Conservation (phyloP, 768 basidiomycete species). For the Mycena filopes region DNA sequence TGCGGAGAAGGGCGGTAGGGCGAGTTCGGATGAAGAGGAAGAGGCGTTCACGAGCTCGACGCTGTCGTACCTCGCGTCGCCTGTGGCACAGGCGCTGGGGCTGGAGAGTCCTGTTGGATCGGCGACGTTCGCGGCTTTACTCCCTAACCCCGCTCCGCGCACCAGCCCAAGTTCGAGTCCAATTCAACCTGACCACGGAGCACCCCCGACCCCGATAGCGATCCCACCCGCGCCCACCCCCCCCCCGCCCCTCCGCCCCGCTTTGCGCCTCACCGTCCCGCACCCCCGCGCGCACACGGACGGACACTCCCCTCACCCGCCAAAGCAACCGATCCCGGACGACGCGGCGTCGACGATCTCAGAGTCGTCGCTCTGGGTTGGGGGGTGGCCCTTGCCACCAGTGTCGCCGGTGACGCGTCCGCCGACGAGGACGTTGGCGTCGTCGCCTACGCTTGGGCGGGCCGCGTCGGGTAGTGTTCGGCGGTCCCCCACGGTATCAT, state of each 20-base stretch:
- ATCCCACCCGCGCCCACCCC: conserved; percentile 16
- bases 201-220: neutral
- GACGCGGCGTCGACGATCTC: conserved; percentile 49
- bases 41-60: conserved; percentile 56
- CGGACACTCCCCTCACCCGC: conserved; percentile 29
- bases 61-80: conserved; percentile 56
- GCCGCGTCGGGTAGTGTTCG: no score
- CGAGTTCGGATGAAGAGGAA: conserved; percentile 40
- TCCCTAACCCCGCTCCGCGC: no score
- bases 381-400: conserved; percentile 53
- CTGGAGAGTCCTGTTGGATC: conserved; percentile 42
- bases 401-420: conserved; percentile 6
- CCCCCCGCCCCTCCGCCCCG: conserved; percentile 26
- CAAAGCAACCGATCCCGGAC: conserved; percentile 40
- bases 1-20: no score
- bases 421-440: no score
- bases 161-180: no score
- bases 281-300: neutral
- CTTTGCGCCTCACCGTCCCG: neutral
- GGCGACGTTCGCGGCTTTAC: conserved; percentile 27
- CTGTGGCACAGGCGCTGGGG: conserved; percentile 55
- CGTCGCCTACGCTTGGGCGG: no score
- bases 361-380: conserved; percentile 52
- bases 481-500: no score
- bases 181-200: no score